Conservation (phyloP, 2,329 filamentous ascomycete genomes). For the Aspergillus costaricaensis region DNA sequence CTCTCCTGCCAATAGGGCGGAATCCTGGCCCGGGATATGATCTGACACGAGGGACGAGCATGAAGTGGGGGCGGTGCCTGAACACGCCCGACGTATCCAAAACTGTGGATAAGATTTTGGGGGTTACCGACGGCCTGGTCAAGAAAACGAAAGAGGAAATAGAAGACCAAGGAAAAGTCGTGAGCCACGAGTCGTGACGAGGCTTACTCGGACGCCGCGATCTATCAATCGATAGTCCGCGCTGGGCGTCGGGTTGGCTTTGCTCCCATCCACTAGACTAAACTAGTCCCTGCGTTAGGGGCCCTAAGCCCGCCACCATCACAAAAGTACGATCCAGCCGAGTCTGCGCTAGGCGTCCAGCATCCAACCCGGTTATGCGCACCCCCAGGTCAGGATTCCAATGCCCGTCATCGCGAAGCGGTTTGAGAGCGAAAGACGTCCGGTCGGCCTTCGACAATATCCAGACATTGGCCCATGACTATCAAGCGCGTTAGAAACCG, state of each 20-base stretch:
- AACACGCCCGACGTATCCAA: background rate
- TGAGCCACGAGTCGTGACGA: background rate
- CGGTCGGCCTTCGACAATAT: slow-evolving; percentile 50
- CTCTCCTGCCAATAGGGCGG: background rate
- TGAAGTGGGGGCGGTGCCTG: background rate
- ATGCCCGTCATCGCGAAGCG: slow-evolving; percentile 29
- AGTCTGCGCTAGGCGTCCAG: background rate
- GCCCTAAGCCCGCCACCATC: background rate
- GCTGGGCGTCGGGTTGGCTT: slow-evolving; percentile 3
- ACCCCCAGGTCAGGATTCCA: slow-evolving; percentile 3
- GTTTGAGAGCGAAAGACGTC: slow-evolving; percentile 27
- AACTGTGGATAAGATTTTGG: background rate
- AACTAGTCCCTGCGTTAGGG: slow-evolving; percentile 17
- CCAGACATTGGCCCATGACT: slow-evolving; percentile 58
- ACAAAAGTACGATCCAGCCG: slow-evolving; percentile 14
- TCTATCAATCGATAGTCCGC: slow-evolving; percentile 21
- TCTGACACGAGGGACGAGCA: background rate
- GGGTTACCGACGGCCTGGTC: background rate
- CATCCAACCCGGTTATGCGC: background rate
- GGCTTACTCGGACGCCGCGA: background rate
- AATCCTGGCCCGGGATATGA: background rate
- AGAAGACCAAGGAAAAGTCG: background rate
- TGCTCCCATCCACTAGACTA: slow-evolving; percentile 13
- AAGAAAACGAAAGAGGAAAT: background rate
- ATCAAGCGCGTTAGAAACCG: background rate